Evolutionary conservation across 1,284 basidiomycete genomes (phyloP).

Genomic region (Sporisorium graminicola): DNA sequence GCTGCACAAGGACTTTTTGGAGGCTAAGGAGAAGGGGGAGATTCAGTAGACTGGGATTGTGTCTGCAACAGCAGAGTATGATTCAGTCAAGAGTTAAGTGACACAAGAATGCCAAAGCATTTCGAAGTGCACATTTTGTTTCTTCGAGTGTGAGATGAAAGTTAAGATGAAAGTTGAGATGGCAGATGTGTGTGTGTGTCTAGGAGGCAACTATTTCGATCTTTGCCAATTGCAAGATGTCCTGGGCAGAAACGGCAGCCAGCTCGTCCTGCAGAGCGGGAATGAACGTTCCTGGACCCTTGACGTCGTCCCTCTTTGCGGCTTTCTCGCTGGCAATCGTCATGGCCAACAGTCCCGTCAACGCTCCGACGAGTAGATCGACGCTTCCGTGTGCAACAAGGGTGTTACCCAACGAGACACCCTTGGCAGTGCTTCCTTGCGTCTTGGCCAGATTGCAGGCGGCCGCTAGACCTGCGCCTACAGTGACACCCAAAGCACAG

Average conservation of each 20-base stretch:
- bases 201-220: conserved; percentile 24
- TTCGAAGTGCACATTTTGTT: no score
- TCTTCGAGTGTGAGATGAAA: no score
- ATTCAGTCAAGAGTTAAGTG: no score
- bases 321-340: conserved; percentile 88
- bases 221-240: conserved; percentile 28
- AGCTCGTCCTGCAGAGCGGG: conserved; percentile 87
- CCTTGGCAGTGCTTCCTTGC: not conserved
- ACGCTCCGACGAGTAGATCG: conserved; percentile 58
- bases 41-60: conserved; percentile 40
- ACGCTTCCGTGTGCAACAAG: conserved; percentile 43
- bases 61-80: no score
- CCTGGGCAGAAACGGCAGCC: conserved; percentile 30
- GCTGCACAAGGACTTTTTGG: conserved; percentile 64
- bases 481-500: conserved; percentile 84
- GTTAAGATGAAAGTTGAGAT: no score
- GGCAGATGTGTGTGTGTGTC: not conserved
- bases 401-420: conserved; percentile 26
- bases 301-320: conserved; percentile 77
- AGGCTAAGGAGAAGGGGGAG: conserved; percentile 60
- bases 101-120: not conserved
- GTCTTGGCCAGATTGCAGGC: conserved; percentile 71
- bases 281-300: conserved; percentile 88
- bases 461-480: conserved; percentile 80
- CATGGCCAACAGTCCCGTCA: conserved; percentile 78